Conservation (phyloP, 495 filamentous ascomycete species). For the Tuber magnatum region DNA sequence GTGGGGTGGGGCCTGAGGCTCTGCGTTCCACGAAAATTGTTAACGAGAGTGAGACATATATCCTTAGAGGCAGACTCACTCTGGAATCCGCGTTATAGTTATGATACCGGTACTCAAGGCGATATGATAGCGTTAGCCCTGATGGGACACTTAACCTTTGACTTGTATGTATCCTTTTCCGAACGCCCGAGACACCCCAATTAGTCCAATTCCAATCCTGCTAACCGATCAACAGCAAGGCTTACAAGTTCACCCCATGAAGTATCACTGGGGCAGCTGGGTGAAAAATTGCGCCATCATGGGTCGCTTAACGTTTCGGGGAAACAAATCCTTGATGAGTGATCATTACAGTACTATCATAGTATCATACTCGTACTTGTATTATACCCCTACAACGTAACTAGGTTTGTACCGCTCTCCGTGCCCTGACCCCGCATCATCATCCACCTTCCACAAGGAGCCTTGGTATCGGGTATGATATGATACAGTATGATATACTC, state of each 20-base stretch:
- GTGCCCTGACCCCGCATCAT: not conserved
- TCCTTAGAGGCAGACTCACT: not conserved
- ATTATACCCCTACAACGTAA: no score
- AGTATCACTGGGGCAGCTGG: not conserved
- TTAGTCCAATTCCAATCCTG: not conserved
- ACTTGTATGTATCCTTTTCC: not conserved
- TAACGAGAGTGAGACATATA: not conserved
- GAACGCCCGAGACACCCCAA: not conserved
- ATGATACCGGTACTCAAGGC: no score
- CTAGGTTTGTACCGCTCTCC: not conserved
- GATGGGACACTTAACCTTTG: not conserved
- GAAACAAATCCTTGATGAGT: not conserved
- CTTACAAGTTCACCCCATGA: not conserved
- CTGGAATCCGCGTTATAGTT: not conserved
- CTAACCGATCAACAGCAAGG: not conserved
- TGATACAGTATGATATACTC: no score
- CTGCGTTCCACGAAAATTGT: not conserved
- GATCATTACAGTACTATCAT: no score
- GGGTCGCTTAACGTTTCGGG: not conserved
- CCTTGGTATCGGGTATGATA: not conserved
- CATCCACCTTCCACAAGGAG: not conserved
- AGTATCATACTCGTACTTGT: not conserved
- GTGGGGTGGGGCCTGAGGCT: not conserved
- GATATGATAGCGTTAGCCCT: not conserved
- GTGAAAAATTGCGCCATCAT: not conserved